Conservation (phyloP, 768 basidiomycete genomes). For the Astraeus odoratus region DNA sequence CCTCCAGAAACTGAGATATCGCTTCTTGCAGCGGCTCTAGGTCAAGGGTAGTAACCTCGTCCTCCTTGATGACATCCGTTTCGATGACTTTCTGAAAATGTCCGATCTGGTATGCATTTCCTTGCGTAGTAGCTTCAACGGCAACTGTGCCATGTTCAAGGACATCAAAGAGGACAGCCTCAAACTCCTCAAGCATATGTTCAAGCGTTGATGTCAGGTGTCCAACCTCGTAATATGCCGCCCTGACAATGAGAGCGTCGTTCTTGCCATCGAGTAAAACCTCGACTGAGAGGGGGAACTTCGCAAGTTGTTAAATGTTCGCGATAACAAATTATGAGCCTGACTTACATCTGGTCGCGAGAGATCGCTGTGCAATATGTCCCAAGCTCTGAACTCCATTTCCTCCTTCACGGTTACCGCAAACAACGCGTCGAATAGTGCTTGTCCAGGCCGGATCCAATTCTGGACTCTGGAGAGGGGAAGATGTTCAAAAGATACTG, state of each 20-base stretch:
- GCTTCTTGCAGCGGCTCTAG: conserved; percentile 10
- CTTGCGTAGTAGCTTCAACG: background rate
- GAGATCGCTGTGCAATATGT: conserved; percentile 22
- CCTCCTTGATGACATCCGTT: background rate
- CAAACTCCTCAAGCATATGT: conserved; percentile 19
- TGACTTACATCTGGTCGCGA: conserved; percentile 26
- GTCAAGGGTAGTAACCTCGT: conserved; percentile 1
- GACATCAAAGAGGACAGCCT: conserved; percentile 16
- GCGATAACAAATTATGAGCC: background rate
- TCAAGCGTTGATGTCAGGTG: conserved; percentile 12
- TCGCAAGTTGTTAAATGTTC: background rate
- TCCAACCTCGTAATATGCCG: conserved; percentile 18
- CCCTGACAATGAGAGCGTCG: conserved; percentile 13
- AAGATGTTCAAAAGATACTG: conserved; percentile 24
- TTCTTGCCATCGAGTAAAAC: conserved; percentile 18
- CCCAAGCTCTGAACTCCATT: conserved; percentile 15
- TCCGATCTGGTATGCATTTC: too few species aligned
- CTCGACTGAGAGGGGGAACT: conserved; percentile 20
- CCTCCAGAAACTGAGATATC: conserved; percentile 14
- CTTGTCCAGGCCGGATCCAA: conserved; percentile 20
- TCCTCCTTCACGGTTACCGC: conserved; percentile 23
- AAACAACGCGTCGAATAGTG: conserved; percentile 26
- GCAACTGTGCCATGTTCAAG: conserved; percentile 7
- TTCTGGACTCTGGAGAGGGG: conserved; percentile 25
- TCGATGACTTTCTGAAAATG: background rate